Conservation (phyloP, 768 basidiomycete genomes). For the Cystobasidium ongulense region DNA sequence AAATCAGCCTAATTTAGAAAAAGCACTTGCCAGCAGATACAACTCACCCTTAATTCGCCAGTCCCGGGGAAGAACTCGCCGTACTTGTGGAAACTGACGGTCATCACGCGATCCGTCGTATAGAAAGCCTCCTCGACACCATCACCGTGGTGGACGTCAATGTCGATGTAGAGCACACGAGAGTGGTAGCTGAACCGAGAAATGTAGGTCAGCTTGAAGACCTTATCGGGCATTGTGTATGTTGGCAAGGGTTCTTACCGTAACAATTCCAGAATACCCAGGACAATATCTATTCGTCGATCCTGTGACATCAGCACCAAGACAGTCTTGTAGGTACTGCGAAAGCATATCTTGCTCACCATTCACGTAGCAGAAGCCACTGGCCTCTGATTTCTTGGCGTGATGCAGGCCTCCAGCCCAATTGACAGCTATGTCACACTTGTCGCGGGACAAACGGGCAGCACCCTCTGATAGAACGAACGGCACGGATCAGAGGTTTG, state of each 20-base stretch:
- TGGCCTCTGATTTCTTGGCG: slow-evolving; percentile 97
- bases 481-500: background rate
- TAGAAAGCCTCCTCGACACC: slow-evolving; percentile 99
- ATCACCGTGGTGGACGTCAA: slow-evolving; percentile 97
- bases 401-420: slow-evolving; percentile 99
- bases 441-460: slow-evolving; percentile 84
- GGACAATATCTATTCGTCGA: slow-evolving; percentile 70
- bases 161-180: slow-evolving; percentile 93
- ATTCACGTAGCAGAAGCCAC: slow-evolving; percentile 98
- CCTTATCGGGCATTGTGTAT: background rate
- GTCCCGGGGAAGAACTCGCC: slow-evolving; percentile 99
- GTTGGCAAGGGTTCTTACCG: slow-evolving; percentile 51
- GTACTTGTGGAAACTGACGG: slow-evolving; percentile 94
- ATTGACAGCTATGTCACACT: slow-evolving; percentile 97
- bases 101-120: slow-evolving; percentile 98
- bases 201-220: background rate
- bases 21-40: background rate
- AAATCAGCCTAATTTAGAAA: slow-evolving; percentile 34
- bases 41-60: slow-evolving; percentile 76
- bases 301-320: background rate
- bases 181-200: slow-evolving; percentile 83
- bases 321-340: background rate
- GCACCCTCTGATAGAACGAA: slow-evolving; percentile 67
- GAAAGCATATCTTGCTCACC: slow-evolving; percentile 55
- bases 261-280: slow-evolving; percentile 88